Percentiles rank a stretch among this genome's conserved stretches.
Conservation (phyloP, 2,329 filamentous ascomycete species). For the Aspergillus sp. region DNA sequence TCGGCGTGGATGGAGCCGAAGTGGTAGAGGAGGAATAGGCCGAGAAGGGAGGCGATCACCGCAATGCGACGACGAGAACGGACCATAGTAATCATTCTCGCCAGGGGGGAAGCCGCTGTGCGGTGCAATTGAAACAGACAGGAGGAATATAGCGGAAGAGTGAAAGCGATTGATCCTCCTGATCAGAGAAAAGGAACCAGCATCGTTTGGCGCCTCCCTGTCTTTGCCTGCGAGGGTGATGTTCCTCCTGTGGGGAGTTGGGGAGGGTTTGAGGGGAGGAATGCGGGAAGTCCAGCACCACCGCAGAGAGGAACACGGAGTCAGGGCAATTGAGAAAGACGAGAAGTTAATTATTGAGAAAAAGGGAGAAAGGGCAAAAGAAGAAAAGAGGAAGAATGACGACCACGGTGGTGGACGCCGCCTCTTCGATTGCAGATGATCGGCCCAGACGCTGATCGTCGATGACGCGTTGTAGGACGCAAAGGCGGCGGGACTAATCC, state of each 20-base stretch:
- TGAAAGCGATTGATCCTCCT: constrained; percentile 12
- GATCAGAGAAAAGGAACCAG: constrained; percentile 1
- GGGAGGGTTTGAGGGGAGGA: not conserved
- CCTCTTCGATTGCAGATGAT: constrained; percentile 10
- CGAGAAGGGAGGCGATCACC: constrained; percentile 56
- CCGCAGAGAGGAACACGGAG: not conserved
- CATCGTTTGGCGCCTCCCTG: constrained; percentile 9
- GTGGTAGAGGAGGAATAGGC: constrained; percentile 56
- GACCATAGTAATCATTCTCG: constrained; percentile 43
- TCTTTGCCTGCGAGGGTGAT: not conserved
- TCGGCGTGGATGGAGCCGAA: constrained; percentile 60
- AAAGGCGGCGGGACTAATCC: constrained; percentile 7
- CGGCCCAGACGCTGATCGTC: constrained; percentile 19
- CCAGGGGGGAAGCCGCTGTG: constrained; percentile 6
- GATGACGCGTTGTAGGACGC: constrained; percentile 18
- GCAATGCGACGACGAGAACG: constrained; percentile 34
- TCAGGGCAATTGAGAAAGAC: not conserved
- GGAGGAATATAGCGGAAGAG: constrained; percentile 1
- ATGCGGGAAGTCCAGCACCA: not conserved
- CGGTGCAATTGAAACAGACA: not conserved
- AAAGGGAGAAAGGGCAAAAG: not conserved
- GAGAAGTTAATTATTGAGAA: constrained; percentile 1
- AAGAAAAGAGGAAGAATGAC: constrained; percentile 2
- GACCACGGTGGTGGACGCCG: constrained; percentile 8
- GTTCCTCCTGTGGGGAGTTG: not conserved